Evolutionary conservation across 2,329 filamentous ascomycete species (phyloP), one percentile per base, ranked within the genome.

Genomic region (Aspergillus neotritici): DNA sequence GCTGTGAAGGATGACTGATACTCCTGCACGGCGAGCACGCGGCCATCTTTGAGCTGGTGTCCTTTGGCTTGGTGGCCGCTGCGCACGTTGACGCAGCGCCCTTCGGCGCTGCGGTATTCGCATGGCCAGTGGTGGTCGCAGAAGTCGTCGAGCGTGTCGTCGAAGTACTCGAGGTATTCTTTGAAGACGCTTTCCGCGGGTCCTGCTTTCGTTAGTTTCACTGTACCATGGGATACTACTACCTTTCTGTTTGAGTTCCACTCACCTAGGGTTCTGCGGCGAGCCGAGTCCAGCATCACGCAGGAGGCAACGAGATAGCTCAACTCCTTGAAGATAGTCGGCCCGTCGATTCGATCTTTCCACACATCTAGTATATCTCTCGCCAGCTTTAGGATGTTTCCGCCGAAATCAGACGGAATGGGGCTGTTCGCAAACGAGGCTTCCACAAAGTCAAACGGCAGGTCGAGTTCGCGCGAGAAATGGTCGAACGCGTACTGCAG

Each of bases 91-190:
- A 38, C 36, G 17, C 36, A 38, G 2, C 36, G 36, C 5, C 36
- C 36, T 38, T 38, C 36, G 13, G 36, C 10, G 13, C 36, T 38
- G 6, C 9, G 9, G 25, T 38, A 38, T 14, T 38, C 36, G 28
- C 36, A 38, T 5, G 36, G 36, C 36, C 36, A 38, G 13, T 38
- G 36, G 36, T 14, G 36, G 17, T 38, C 36, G 25, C 36, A 38
- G 15, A 38, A 38, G 12, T 38, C 36, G 31, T 38, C 36, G 12
- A 38, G 17, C 7, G 36, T 29, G 25, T 38, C 36, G 13, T 38
- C 36, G n/a, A 38, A 38, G 13, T 38, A 14, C 4, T 38, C 36
- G 5, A 38, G 13, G 16, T 38, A 38, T 13, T 38, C 36, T 30
- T 9, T 21, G 12, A 38, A 38, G 4, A 38, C 36, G 13, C 36